Evolutionary conservation across 2,329 filamentous ascomycete genomes (phyloP).

Genomic region (Dissoconium aciculare): DNA sequence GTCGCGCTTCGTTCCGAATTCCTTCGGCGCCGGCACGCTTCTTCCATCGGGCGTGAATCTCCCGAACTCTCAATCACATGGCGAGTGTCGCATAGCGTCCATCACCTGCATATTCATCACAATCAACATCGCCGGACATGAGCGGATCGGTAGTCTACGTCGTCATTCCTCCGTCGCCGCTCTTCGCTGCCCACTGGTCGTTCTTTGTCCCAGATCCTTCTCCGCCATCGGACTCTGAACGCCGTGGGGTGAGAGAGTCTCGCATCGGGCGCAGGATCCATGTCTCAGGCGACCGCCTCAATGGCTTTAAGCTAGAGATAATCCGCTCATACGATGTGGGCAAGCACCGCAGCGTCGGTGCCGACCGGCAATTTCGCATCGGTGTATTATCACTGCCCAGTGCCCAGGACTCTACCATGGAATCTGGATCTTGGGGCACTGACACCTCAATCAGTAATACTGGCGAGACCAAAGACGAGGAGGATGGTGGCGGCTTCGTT

Average conservation of each 20-base stretch:
- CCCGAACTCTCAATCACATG: too few relatives aligned
- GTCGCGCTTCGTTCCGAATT: too few relatives aligned
- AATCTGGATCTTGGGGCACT: neutral
- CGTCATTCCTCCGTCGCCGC: slow-evolving; percentile 11
- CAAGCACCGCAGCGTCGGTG: slow-evolving; percentile 6
- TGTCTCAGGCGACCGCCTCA: slow-evolving; percentile 10
- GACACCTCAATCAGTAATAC: neutral
- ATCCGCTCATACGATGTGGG: slow-evolving; percentile 9
- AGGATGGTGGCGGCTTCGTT: slow-evolving; percentile 9
- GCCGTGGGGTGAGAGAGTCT: slow-evolving; percentile 3
- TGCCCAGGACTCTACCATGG: too few relatives aligned
- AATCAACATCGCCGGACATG: too few relatives aligned
- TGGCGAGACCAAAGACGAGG: slow-evolving; percentile 7
- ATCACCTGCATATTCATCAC: too few relatives aligned
- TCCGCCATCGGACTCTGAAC: slow-evolving; percentile 2
- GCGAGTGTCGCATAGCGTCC: too few relatives aligned
- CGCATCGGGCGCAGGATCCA: slow-evolving; percentile 8
- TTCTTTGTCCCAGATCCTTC: slow-evolving; percentile 8
- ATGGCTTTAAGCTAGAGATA: slow-evolving; percentile 10
- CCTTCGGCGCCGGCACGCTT: too few relatives aligned
- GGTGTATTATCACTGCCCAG: neutral
- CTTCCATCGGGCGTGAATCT: too few relatives aligned
- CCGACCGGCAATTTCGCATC: slow-evolving; percentile 4
- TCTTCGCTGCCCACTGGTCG: slow-evolving; percentile 13
- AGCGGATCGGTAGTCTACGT: too few relatives aligned